A percentile compares a stretch with the other conserved stretches of the same genome.
Conservation (phyloP, 257 asterid species). For the Haberlea rhodopensis region DNA sequence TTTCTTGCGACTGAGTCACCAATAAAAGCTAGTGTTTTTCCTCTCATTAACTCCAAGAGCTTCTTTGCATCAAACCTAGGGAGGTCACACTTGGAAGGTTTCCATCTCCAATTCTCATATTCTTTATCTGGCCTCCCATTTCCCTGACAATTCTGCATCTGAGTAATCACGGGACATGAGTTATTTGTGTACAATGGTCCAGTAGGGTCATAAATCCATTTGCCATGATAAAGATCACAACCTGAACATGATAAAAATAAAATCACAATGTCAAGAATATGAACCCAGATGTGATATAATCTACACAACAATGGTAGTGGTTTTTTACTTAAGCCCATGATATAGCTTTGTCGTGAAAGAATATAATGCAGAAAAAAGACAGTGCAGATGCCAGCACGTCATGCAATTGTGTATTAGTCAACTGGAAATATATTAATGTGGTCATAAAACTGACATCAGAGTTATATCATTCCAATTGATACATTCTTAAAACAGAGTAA, state of each 20-base stretch:
- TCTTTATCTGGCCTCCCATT: conserved; percentile 95
- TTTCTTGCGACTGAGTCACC: conserved; percentile 98
- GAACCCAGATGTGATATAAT: conserved; percentile 9
- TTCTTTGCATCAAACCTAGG: conserved; percentile 69
- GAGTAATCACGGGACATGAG: conserved; percentile 84
- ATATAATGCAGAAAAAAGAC: not conserved
- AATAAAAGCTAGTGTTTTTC: conserved; percentile 87
- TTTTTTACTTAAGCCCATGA: not conserved
- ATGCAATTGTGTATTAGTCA: not conserved
- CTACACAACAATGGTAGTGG: conserved; percentile 5
- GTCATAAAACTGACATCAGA: conserved; percentile 4
- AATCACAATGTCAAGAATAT: conserved; percentile 15
- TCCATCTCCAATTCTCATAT: conserved; percentile 94
- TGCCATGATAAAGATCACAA: conserved; percentile 79
- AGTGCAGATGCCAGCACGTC: not conserved
- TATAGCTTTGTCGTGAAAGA: not conserved
- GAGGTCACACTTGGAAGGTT: conserved; percentile 74
- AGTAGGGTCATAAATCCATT: conserved; percentile 66
- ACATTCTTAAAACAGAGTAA: conserved; percentile 5
- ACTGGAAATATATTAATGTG: conserved; percentile 1
- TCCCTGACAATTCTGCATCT: conserved; percentile 94
- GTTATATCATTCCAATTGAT: not conserved
- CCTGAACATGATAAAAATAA: conserved; percentile 41
- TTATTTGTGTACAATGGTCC: conserved; percentile 79
- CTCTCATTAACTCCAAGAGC: conserved; percentile 85